Evolutionary conservation across 140 eudicot species (phyloP), one percentile per base, ranked within the genome.

Genomic region (Cichorium intybus): DNA sequence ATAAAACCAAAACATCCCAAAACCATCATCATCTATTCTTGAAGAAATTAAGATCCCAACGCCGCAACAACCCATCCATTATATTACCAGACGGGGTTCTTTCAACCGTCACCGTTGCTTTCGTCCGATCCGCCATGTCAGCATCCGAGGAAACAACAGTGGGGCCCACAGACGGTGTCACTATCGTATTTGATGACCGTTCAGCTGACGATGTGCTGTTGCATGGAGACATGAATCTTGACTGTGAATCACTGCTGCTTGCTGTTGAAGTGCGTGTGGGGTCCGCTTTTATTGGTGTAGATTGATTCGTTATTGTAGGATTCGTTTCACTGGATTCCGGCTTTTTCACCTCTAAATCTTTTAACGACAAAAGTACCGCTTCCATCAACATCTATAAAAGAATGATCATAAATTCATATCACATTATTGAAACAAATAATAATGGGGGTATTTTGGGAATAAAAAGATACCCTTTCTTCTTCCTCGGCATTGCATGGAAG

Each of bases 21-120:
- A 62, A 39, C 23, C 48, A 51, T 27, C 77, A 71, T 87, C 74
- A 85, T 78, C 78, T 83, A 78, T 76, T 84, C 24, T 79, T 74
- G 60, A 88, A 88, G 78, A 88, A 88, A 68, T 78, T 83, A 74
- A 84, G 78, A 85, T 93, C 97, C 99, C 95, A 88, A 68, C 99
- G 95, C 56, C 87, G 86, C 26, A 84, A 73, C 69, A 88, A 65
- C 22, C 99, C 96, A 16, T 92, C 98, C 83, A 92, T 81, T 56
- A 92, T 84, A 67, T 88, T 88, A 73, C 64, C 75, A 21, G 86
- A 49, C 14, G 87, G 85, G 75, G 46, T 83, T 68, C 69, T 92
- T 70, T 61, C 99, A 35, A 85, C 95, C 4, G 95, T 82, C 14
- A 88, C 84, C 2, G 95, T 92, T 21, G 95, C 97, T 78, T 51